A percentile compares a stretch with the other conserved stretches of the same genome.
phyloP scores from a whole-genome alignment of 345 rosid genomes.

The Melaleuca alternifolia region DNA sequence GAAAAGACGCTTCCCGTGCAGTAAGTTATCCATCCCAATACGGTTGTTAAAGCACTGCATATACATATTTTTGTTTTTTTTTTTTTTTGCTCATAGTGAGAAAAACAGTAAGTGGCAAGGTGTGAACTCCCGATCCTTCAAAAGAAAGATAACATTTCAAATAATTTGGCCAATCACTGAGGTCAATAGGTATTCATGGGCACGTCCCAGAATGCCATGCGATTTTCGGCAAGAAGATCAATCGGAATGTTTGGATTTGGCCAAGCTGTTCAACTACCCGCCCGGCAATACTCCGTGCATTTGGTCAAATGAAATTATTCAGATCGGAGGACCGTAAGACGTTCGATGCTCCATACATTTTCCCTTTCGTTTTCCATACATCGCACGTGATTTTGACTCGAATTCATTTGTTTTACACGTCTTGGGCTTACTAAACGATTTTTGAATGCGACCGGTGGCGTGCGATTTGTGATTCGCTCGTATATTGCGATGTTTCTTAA shows the following conservation, averaged over 20 bases:
- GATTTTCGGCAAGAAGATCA: not conserved
- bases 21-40: not conserved
- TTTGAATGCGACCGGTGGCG: no score
- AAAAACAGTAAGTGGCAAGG: accelerated
- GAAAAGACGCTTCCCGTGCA: not conserved
- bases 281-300: not conserved
- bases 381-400: not conserved
- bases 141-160: not conserved
- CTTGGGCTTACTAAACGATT: no score
- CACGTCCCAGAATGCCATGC: not conserved
- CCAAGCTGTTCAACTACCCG: not conserved
- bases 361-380: not conserved
- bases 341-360: not conserved
- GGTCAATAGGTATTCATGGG: not conserved
- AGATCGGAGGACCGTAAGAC: no score
- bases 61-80: not conserved
- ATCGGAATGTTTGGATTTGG: not conserved
- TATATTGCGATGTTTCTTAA: not conserved
- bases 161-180: not conserved
- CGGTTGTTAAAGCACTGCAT: not conserved
- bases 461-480: no score
- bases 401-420: not conserved
- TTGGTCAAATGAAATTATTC: no score
- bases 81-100: not conserved
- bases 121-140: not conserved